These are phyloP conservation scores for Umbilicaria muhlenbergii DNA, from an alignment of 495 filamentous ascomycete genomes.

Conservation along the genomic window DNA sequence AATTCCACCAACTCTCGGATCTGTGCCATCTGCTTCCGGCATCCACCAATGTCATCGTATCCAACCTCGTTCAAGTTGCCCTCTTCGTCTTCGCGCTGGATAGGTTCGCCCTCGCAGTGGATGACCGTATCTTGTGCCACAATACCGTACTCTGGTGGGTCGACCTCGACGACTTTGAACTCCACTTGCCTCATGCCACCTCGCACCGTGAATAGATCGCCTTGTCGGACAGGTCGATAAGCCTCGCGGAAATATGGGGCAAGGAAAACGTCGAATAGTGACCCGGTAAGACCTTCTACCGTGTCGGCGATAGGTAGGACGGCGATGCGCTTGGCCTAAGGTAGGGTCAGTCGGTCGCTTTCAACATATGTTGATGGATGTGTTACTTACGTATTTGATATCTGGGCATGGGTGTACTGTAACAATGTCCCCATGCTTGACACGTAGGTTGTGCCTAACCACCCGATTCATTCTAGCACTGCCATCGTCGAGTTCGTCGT, in stretches of 20 bases:
- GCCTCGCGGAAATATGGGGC: constrained; percentile 99
- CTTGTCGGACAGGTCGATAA: constrained; percentile 90
- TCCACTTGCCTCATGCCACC: constrained; percentile 98
- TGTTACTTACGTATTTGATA: constrained; percentile 87
- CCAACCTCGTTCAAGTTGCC: constrained; percentile 98
- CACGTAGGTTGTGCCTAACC: constrained; percentile 91
- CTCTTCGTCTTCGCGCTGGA: constrained; percentile 97
- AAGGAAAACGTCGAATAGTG: constrained; percentile 96
- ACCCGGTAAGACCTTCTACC: constrained; percentile 91
- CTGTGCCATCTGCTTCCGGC: constrained; percentile 99
- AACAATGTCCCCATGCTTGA: constrained; percentile 95
- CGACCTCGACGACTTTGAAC: constrained; percentile 98
- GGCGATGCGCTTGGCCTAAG: constrained; percentile 91
- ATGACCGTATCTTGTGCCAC: constrained; percentile 98
- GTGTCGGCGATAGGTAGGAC: constrained; percentile 97
- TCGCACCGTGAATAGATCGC: constrained; percentile 90
- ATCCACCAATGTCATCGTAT: constrained; percentile 98
- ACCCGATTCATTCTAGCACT: constrained; percentile 94
- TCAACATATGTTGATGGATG: constrained; percentile 6
- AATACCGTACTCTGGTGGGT: constrained; percentile 95
- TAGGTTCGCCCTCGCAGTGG: constrained; percentile 96
- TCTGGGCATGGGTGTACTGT: constrained; percentile 99
- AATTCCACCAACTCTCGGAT: constrained; percentile 97
- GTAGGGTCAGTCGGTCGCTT: constrained; percentile 11
- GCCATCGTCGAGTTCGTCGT: constrained; percentile 96